Conservation (phyloP, 441 rosid genomes). For the Gossypium gossypioides region DNA sequence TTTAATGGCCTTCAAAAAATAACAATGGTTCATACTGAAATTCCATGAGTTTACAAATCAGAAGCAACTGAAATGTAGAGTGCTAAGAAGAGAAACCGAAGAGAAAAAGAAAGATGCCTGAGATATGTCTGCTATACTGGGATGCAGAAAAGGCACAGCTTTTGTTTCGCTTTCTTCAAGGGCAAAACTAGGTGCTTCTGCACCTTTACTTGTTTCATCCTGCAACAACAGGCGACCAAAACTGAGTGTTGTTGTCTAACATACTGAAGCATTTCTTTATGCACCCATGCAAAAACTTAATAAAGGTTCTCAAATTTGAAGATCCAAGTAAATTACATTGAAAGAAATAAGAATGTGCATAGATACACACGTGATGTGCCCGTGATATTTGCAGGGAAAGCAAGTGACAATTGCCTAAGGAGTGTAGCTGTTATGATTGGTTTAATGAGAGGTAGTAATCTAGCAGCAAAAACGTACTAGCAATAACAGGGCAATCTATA, state of each 20-base stretch:
- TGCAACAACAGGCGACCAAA: not conserved
- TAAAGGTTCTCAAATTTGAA: not conserved
- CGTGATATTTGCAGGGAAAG: not conserved
- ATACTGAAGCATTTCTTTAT: not conserved
- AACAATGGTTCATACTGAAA: constrained; percentile 5
- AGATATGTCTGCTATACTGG: constrained; percentile 12
- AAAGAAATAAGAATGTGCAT: not conserved
- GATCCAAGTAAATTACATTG: not conserved
- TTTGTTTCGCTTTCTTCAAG: constrained; percentile 11
- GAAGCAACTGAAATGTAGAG: not conserved
- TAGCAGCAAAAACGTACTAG: not conserved
- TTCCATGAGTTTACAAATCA: not conserved
- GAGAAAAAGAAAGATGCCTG: not conserved
- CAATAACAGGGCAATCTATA: not conserved
- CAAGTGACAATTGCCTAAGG: not conserved
- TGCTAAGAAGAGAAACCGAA: not conserved
- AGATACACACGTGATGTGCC: not conserved
- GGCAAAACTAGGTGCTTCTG: not conserved
- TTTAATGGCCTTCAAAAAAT: not conserved
- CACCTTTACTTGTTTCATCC: constrained; percentile 2
- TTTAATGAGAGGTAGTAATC: not conserved
- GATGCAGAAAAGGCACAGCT: constrained; percentile 17
- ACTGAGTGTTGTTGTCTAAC: not conserved
- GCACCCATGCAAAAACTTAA: not conserved
- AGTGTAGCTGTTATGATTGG: not conserved